Base-by-base conservation (phyloP, 768 basidiomycete species). In the Sutorius australiensis region DNA sequence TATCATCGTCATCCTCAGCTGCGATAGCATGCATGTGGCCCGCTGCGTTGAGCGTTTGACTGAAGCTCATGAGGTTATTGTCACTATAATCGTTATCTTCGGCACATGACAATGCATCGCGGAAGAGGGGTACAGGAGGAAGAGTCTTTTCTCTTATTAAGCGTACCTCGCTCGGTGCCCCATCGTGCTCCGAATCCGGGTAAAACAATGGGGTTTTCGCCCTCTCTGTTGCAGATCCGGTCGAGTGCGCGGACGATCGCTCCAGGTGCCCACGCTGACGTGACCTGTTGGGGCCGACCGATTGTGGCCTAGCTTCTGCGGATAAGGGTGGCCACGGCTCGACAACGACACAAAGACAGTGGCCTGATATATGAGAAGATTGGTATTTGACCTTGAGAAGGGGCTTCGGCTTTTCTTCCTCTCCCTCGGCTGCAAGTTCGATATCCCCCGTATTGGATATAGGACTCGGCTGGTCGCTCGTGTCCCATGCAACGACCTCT, bases 271-370 rank as follows among this genome's bases (percentile, higher is more conserved):
- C 50, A 31, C 43, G 38, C 24, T 46, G 57, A 40, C 39, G 5
- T 42, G 46, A 73, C 31, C 68, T 61, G 17, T 67, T 66, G 49
- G 66, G 67, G 17, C 59, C 61, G 13, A 67, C 57, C 5, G 76
- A 70, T 14, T 64, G 67, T 12, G 64, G 63, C 36, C 67, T 72
- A 2, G 72, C 59, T 33, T 62, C 58, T 5, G 68, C 58, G 33
- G 75, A 78, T 34, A 82, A 63, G 13, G 80, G 71, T 5, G 87
- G 85, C 77, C 83, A 90, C 14, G 91, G 92, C 65, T 93, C 91
- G 14, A 92, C 83, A 21, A 93, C 85, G 33, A 93, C 77, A 63
- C 87, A 90, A 16, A 93, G 77, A 66, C 87, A 90, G 49, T 82
- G 80, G 0, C 83, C 85, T 52, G 80, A 79, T 44, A 91, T 83